Conservation (phyloP, 192 early-diverging fungal species). For the Mortierella hygrophila region DNA sequence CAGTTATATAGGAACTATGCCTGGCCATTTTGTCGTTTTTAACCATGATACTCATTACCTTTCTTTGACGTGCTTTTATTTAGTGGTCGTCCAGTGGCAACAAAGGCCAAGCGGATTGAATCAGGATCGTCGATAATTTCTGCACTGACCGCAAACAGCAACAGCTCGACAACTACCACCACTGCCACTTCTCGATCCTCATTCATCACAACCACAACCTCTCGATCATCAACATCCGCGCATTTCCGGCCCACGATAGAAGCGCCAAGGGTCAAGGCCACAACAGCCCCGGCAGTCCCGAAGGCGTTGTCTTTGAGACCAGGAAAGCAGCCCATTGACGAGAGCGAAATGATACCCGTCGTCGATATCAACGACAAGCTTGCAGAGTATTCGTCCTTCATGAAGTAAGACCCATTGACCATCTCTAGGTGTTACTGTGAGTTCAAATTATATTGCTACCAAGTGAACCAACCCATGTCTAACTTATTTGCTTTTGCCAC, state of each 20-base stretch:
- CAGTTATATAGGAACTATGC: background rate
- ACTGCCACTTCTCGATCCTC: background rate
- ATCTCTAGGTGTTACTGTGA: background rate
- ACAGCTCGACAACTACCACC: background rate
- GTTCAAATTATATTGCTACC: background rate
- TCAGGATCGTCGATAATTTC: constrained; percentile 10
- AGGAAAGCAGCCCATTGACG: constrained; percentile 23
- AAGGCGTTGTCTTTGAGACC: constrained; percentile 34
- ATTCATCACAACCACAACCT: background rate
- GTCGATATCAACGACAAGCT: constrained; percentile 52
- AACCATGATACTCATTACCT: background rate
- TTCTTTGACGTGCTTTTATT: too few species aligned
- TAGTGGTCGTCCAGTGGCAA: constrained; percentile 19
- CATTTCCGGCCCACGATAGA: constrained; percentile 34
- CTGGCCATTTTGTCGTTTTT: too few species aligned
- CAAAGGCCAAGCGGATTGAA: constrained; percentile 16
- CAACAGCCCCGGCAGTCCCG: constrained; percentile 33
- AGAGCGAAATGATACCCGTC: constrained; percentile 49
- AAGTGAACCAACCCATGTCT: background rate
- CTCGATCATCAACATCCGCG: background rate
- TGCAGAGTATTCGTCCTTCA: constrained; percentile 50
- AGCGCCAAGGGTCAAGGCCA: constrained; percentile 51
- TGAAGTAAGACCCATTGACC: constrained; percentile 20
- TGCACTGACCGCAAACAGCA: background rate
- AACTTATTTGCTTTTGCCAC: background rate